Evolutionary conservation across 805 yeast species (phyloP), one percentile per base, ranked within the genome.

Genomic region (Blastobotrys terrestris): DNA sequence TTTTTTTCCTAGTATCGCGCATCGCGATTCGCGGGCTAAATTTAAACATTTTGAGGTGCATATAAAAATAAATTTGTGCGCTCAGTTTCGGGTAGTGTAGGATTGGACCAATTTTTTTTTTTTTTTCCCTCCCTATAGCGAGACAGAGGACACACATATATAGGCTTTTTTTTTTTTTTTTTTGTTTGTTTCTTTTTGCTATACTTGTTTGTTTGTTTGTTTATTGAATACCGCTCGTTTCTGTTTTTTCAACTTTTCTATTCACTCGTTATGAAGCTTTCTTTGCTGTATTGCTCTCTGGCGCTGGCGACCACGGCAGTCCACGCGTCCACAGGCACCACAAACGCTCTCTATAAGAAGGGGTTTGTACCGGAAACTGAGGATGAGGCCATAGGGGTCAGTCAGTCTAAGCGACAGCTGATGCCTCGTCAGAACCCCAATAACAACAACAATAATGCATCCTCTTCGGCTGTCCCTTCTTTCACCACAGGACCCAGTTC

Each of bases 401-500:
- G 11, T 26, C 35, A 11, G 11, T 11, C 35, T 15, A 18, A 43
- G 14, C 21, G 21, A 5, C 18, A 43, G n/a, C 21, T 16, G 20
- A 6, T 16, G 21, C 13, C n/a, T 15, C n/a, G 21, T 5, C 45
- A 43, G 18, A 43, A 43, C 26, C 13, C 13, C 45, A 13, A 19
- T 5, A 43, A 43, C 45, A n/a, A 43, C 18, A 43, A 43, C 21
- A n/a, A 43, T 15, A 19, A 19, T 18, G 21, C n/a, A 43, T 11
- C n/a, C n/a, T n/a, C 48, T n/a, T 19, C 52, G 39, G 45, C 50
- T 39, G 15, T 44, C 16, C 35, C 52, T 13, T 15, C 49, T 13
- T 26, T 51, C 18, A 21, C 53, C 4, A n/a, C 44, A 16, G 14
- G 46, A 15, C 14, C 52, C 1, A 1, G 39, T 8, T 45, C 53